These are phyloP conservation scores for Tilletia indica DNA, from an alignment of 1,284 basidiomycete species.

Conservation along the genomic window DNA sequence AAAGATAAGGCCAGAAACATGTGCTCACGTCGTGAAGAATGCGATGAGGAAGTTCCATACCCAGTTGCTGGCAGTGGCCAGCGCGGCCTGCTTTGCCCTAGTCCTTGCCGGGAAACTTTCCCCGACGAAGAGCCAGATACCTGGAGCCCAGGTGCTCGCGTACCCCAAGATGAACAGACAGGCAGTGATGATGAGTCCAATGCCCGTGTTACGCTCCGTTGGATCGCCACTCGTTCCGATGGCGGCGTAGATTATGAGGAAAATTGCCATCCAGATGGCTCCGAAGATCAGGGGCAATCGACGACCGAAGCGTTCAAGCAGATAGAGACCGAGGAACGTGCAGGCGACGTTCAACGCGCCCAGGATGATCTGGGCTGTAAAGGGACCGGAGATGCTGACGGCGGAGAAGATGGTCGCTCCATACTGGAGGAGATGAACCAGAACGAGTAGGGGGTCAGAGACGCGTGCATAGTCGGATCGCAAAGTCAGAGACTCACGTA, in stretches of 20 bases:
- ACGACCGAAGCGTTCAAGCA: constrained; percentile 64
- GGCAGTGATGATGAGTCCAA: constrained; percentile 74
- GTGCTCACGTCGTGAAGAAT: constrained; percentile 1
- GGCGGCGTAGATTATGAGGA: constrained; percentile 75
- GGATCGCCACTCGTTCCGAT: constrained; percentile 71
- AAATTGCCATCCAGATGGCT: constrained; percentile 65
- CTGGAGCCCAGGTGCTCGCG: constrained; percentile 68
- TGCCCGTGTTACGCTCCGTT: constrained; percentile 34
- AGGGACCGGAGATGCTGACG: constrained; percentile 66
- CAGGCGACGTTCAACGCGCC: constrained; percentile 65
- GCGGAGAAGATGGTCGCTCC: constrained; percentile 70
- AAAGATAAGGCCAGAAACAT: neutral
- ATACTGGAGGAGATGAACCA: constrained; percentile 51
- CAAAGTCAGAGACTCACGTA: constrained; percentile 55
- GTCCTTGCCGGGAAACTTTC: constrained; percentile 75
- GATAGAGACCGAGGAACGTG: constrained; percentile 64
- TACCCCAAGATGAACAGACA: constrained; percentile 77
- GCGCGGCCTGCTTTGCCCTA: constrained; percentile 72
- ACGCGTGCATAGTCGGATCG: too few relatives aligned
- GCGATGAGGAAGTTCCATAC: constrained; percentile 56
- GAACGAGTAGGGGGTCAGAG: too few relatives aligned
- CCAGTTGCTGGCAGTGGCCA: constrained; percentile 71
- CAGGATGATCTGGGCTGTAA: constrained; percentile 66
- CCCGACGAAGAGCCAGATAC: constrained; percentile 49
- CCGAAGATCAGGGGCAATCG: constrained; percentile 62